Evolutionary conservation across 2,329 filamentous ascomycete species (phyloP), one percentile per base, ranked within the genome.

Genomic region (Ceratocystis cacaofunesta): DNA sequence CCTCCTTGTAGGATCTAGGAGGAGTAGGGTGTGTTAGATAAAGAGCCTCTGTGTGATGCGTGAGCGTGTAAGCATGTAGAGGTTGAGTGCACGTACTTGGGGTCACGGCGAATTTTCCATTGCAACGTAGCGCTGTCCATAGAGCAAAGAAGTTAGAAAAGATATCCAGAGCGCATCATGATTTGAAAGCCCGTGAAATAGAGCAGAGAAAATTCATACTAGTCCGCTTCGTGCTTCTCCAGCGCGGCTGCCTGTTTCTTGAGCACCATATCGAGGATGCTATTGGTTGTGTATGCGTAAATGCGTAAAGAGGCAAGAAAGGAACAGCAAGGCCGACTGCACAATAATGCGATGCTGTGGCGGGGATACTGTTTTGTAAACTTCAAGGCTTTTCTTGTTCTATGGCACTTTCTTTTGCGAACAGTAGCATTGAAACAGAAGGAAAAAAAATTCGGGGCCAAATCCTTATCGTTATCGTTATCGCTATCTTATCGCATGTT

Each of bases 181-280:
- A 15, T 41, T 32, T 30, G 17, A 8, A 36, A 30, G 57, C 30
- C 30, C 5, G 8, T 22, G 36, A 22, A 36, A 28, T 15, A 32
- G 32, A 6, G 12, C 1, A 28, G 48, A 28, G n/a, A 44, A 41
- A 12, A 19, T 73, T 84, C 69, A 41, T 74, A 88, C 82, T 95
- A 79, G 76, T 95, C 90, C 43, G 91, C 92, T 73, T 96, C 92
- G 70, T 96, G 85, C 82, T 96, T 96, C 78, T 96, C 92, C 75
- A 96, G 85, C 68, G 92, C 92, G 65, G 89, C 90, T 67, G 96
- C 83, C 78, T 94, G 95, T 75, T 91, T 83, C 78, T 96, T 96
- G 68, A 67, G 62, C 57, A 85, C 89, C 85, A 90, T 94, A 57
- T 68, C 75, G 63, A 63, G 5, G 7, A 30, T 32, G 8, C 6